Percentiles rank a stretch among this genome's conserved stretches.
These are phyloP conservation scores for Colletotrichum cordylinicola DNA, from an alignment of 2,329 filamentous ascomycete genomes.

Conservation along the genomic window DNA sequence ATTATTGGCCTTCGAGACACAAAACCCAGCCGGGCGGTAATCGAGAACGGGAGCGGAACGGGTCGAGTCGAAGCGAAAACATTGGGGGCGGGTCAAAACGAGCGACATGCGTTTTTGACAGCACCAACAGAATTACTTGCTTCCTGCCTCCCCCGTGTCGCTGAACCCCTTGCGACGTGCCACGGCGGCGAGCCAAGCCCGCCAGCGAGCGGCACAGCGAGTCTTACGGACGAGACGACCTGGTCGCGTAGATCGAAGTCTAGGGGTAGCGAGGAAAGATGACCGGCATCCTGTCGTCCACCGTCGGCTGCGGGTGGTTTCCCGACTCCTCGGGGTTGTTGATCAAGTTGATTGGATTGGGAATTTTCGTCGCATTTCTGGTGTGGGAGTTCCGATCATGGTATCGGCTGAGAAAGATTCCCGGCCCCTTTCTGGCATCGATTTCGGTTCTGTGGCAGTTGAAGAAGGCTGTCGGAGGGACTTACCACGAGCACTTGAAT, in stretches of 20 bases:
- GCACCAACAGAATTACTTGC: neutral
- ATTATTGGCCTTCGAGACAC: neutral
- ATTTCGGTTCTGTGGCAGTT: conserved; percentile 31
- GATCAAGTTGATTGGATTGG: neutral
- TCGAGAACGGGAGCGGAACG: neutral
- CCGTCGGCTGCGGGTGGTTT: neutral
- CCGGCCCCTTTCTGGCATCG: conserved; percentile 31
- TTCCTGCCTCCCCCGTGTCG: neutral
- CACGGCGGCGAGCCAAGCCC: neutral
- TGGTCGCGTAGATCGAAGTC: neutral
- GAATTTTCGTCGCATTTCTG: neutral
- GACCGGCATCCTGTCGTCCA: neutral
- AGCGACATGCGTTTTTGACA: neutral
- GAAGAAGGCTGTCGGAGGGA: conserved; percentile 25
- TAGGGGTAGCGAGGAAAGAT: neutral
- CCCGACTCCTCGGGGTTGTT: neutral
- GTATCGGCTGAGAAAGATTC: conserved; percentile 32
- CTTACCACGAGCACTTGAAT: conserved; percentile 31
- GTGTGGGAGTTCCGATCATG: conserved; percentile 27
- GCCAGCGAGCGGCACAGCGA: neutral
- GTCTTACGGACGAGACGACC: neutral
- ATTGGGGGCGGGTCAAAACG: neutral
- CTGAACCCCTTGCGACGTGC: neutral
- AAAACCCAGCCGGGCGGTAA: neutral
- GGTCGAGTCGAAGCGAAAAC: neutral